Evolutionary conservation across 2,329 filamentous ascomycete genomes (phyloP).

Genomic region (Pseudocercospora fuligena): DNA sequence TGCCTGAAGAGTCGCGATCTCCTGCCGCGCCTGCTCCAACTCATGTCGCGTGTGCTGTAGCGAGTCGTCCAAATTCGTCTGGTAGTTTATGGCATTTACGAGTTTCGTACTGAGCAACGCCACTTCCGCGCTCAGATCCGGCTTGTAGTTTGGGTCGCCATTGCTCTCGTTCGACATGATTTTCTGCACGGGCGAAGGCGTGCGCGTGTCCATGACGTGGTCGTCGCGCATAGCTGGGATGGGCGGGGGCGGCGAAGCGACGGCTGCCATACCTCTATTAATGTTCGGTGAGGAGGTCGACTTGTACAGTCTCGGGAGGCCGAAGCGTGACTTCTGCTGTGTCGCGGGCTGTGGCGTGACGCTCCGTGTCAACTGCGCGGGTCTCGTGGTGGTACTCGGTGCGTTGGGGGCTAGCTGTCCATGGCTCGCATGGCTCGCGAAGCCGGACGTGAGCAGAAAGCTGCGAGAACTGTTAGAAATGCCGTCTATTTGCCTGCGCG

Average conservation of each 20-base stretch:
- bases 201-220: slow-evolving; percentile 49
- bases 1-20: slow-evolving; percentile 70
- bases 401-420: slow-evolving; percentile 1
- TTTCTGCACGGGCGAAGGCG: slow-evolving; percentile 42
- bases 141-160: slow-evolving; percentile 48
- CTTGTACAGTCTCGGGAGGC: slow-evolving; percentile 32
- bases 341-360: slow-evolving; percentile 11
- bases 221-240: slow-evolving; percentile 30
- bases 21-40: slow-evolving; percentile 72
- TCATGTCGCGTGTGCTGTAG: slow-evolving; percentile 83
- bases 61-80: slow-evolving; percentile 88
- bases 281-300: slow-evolving; percentile 32
- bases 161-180: slow-evolving; percentile 30
- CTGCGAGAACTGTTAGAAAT: slow-evolving; percentile 10
- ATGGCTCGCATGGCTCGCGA: slow-evolving; percentile 20
- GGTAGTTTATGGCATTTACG: slow-evolving; percentile 95
- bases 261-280: slow-evolving; percentile 30
- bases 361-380: slow-evolving; percentile 9
- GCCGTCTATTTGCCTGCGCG: neutral
- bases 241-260: slow-evolving; percentile 21
- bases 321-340: slow-evolving; percentile 23
- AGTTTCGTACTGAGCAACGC: slow-evolving; percentile 92
- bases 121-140: slow-evolving; percentile 74
- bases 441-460: slow-evolving; percentile 24
- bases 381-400: slow-evolving; percentile 3